A percentile compares a stretch with the other conserved stretches of the same genome.
Evolutionary conservation across 352 stramenopile genomes (phyloP).

Genomic region (Globisporangium lucens): DNA sequence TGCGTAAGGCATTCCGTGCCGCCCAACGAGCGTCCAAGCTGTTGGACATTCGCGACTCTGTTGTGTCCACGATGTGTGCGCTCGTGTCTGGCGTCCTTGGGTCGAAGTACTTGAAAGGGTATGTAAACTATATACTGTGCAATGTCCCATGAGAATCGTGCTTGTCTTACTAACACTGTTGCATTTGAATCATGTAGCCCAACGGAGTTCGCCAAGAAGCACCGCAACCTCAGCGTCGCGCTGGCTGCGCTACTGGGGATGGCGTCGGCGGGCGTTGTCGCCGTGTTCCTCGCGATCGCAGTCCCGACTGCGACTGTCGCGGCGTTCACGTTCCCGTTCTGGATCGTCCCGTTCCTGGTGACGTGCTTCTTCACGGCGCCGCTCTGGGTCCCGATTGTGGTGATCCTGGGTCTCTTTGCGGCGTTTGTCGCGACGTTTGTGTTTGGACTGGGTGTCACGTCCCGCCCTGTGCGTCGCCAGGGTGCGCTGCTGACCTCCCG

Average conservation of each 20-base stretch:
- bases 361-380: slow-evolving; percentile 79
- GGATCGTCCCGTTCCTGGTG: slow-evolving; percentile 77
- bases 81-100: slow-evolving; percentile 29
- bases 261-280: slow-evolving; percentile 39
- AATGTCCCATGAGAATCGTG: not conserved
- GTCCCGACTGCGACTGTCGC: slow-evolving; percentile 66
- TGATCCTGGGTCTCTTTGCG: slow-evolving; percentile 61
- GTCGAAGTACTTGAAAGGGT: slow-evolving; percentile 48
- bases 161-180: not conserved
- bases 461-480: slow-evolving; percentile 72
- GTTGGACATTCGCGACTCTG: slow-evolving; percentile 66
- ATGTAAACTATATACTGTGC: not conserved
- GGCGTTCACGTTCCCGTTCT: slow-evolving; percentile 80
- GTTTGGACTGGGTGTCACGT: slow-evolving; percentile 74
- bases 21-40: slow-evolving; percentile 65
- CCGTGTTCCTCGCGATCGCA: slow-evolving; percentile 64
- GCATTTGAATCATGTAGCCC: slow-evolving; percentile 26
- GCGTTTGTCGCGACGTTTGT: slow-evolving; percentile 66
- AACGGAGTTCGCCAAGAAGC: slow-evolving; percentile 65
- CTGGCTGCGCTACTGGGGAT: slow-evolving; percentile 57
- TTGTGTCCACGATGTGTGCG: slow-evolving; percentile 51
- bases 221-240: slow-evolving; percentile 67
- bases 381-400: slow-evolving; percentile 68
- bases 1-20: slow-evolving; percentile 76
- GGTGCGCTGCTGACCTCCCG: slow-evolving; percentile 62